These are phyloP conservation scores for Acarospora socialis DNA, from an alignment of 2,329 filamentous ascomycete genomes.

Conservation along the genomic window DNA sequence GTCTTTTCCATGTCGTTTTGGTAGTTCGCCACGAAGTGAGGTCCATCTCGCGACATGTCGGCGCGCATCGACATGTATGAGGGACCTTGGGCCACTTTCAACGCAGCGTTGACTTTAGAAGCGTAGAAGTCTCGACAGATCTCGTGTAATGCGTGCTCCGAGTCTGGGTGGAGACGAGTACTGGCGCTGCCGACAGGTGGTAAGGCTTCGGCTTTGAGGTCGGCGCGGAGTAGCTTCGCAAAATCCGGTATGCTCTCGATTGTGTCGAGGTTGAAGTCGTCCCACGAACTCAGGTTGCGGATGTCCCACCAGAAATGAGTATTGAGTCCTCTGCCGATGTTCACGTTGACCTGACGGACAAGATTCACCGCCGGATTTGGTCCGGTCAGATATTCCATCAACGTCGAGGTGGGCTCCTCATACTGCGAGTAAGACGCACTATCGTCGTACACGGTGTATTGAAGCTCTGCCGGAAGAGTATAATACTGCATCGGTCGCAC, in stretches of 20 bases:
- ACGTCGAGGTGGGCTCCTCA: constrained; percentile 46
- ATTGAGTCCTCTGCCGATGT: constrained; percentile 49
- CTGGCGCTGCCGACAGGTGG: constrained; percentile 37
- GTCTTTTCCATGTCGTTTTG: constrained; percentile 36
- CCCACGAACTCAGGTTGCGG: constrained; percentile 74
- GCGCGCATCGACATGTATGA: constrained; percentile 33
- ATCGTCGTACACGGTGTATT: constrained; percentile 28
- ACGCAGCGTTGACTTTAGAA: constrained; percentile 72
- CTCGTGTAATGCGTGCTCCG: constrained; percentile 58
- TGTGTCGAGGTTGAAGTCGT: constrained; percentile 57
- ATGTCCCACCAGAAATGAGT: constrained; percentile 96
- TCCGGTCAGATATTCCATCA: constrained; percentile 63
- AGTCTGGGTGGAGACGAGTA: constrained; percentile 58
- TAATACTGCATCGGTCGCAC: constrained; percentile 9
- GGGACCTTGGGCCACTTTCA: constrained; percentile 52
- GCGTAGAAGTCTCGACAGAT: constrained; percentile 69
- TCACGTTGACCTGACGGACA: constrained; percentile 62
- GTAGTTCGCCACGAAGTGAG: constrained; percentile 40
- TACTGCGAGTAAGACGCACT: constrained; percentile 18
- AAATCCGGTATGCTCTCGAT: constrained; percentile 62
- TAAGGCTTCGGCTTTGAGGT: constrained; percentile 48
- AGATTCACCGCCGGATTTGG: constrained; percentile 71
- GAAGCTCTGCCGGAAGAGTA: constrained; percentile 25
- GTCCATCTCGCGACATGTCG: constrained; percentile 26
- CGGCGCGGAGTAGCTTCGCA: constrained; percentile 55